These are phyloP conservation scores for Dipteronia dyeriana DNA, from an alignment of 345 rosid species.

Conservation along the genomic window DNA sequence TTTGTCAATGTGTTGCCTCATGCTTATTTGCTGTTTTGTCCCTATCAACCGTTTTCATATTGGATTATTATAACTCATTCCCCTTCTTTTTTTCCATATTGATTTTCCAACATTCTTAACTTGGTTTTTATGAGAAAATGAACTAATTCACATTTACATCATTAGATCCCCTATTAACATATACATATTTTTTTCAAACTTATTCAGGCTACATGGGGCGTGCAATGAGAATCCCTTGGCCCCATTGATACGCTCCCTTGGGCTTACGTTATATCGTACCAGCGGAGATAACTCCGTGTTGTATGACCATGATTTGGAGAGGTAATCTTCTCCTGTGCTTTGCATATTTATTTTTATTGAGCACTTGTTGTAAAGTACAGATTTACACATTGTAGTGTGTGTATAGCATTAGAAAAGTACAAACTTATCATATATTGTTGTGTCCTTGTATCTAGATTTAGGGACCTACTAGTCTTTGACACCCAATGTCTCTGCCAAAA, in stretches of 20 bases:
- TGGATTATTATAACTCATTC: neutral
- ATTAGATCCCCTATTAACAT: neutral
- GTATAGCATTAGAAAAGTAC: too few relatives aligned
- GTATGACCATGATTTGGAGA: slow-evolving; percentile 94
- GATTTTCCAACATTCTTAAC: neutral
- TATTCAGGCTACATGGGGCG: slow-evolving; percentile 85
- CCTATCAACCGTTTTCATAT: neutral
- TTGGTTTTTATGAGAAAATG: neutral
- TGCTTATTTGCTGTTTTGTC: neutral
- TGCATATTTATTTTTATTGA: slow-evolving; percentile 1
- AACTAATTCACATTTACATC: neutral
- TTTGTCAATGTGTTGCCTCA: neutral
- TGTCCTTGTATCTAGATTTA: neutral
- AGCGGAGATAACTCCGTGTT: slow-evolving; percentile 88
- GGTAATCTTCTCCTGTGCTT: slow-evolving; percentile 42
- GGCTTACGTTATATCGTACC: slow-evolving; percentile 78
- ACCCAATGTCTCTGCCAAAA: neutral
- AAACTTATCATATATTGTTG: neutral
- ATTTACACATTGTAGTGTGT: neutral
- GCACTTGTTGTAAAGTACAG: slow-evolving; percentile 6
- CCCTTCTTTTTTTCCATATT: neutral
- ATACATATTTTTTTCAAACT: slow-evolving; percentile 8
- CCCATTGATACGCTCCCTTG: slow-evolving; percentile 70
- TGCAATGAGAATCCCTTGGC: slow-evolving; percentile 93
- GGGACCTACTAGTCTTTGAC: neutral